Base-by-base conservation (phyloP, 805 yeast genomes). In the Teunomyces gatunensis region DNA sequence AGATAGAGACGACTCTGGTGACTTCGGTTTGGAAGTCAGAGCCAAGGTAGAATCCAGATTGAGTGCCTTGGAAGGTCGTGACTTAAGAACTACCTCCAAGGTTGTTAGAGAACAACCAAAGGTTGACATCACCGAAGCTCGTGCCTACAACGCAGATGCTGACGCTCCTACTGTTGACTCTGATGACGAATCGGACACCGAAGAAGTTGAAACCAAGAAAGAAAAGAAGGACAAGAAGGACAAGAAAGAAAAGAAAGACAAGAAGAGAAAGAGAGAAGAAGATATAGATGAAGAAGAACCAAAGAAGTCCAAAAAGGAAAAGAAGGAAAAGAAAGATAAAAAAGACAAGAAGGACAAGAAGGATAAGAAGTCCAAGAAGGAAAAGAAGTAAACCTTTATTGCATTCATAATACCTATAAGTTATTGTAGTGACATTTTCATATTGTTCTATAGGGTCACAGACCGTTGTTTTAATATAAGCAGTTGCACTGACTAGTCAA, bases 61-160 rank as follows among this genome's bases (percentile, higher is more conserved):
- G 60, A 88, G 96, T 67, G 88, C 91, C 51, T 78, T 94, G 58
- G 99, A 94, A 75, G 99, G 99, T 58, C 89, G 96, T 73, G 98
- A 94, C 69, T 73, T 91, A 66, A 85, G 96, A 77, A 85, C 96
- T 36, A 84, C 96, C 41, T 82, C 95, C 47, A 84, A 85, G 75
- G 83, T 89, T 56, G 83, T 81, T 51, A 87, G 85, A 68, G 88
- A 87, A 60, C 86, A 84, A 65, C 84, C 86, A 68, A 92, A 91
- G 81, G 84, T 90, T 56, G 96, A 87, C 53, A 79, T 92, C 58
- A 73, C 89, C 46, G 92, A 89, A 66, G 84, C 92, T 44, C 79
- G 85, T 68, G 87, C 92, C 48, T 94, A 94, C 75, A 94, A 92
- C 64, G 95, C 89, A 35, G 98, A 91, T 67, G 98, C 97, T 41